These are phyloP conservation scores for Sarocladium oryzae DNA, from an alignment of 2,329 filamentous ascomycete species.

Conservation along the genomic window DNA sequence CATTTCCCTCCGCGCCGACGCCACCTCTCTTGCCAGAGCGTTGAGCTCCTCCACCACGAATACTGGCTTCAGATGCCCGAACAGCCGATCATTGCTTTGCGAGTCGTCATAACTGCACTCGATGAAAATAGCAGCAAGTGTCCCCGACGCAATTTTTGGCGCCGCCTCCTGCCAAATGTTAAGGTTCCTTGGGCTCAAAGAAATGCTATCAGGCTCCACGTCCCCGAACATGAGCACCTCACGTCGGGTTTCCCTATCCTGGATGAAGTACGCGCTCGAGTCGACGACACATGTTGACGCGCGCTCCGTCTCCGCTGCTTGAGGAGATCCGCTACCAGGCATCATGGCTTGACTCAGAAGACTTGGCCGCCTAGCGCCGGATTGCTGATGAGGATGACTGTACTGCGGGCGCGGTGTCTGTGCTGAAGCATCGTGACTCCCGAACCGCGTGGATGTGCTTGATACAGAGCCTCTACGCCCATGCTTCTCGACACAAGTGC, in stretches of 20 bases:
- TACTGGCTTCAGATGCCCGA: slow-evolving; percentile 80
- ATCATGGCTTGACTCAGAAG: slow-evolving; percentile 24
- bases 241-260: slow-evolving; percentile 59
- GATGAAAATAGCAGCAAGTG: slow-evolving; percentile 78
- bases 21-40: slow-evolving; percentile 64
- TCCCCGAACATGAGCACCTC: slow-evolving; percentile 95
- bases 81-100: slow-evolving; percentile 70
- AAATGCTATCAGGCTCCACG: slow-evolving; percentile 85
- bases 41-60: slow-evolving; percentile 76
- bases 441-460: slow-evolving; percentile 41
- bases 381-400: slow-evolving; percentile 13
- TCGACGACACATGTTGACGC: slow-evolving; percentile 66
- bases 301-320: slow-evolving; percentile 23
- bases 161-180: slow-evolving; percentile 84
- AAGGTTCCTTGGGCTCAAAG: slow-evolving; percentile 72
- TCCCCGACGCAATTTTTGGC: slow-evolving; percentile 68
- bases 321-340: slow-evolving; percentile 16
- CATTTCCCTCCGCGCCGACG: slow-evolving; percentile 30
- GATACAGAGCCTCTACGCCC: slow-evolving; percentile 54
- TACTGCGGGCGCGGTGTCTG: slow-evolving; percentile 22
- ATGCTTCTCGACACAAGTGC: slow-evolving; percentile 74
- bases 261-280: slow-evolving; percentile 90
- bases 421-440: slow-evolving; percentile 40
- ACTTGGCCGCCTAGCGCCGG: slow-evolving; percentile 18
- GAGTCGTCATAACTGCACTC: slow-evolving; percentile 90